phyloP scores from a whole-genome alignment of 2,329 filamentous ascomycete species.

The Cadophora gregata region DNA sequence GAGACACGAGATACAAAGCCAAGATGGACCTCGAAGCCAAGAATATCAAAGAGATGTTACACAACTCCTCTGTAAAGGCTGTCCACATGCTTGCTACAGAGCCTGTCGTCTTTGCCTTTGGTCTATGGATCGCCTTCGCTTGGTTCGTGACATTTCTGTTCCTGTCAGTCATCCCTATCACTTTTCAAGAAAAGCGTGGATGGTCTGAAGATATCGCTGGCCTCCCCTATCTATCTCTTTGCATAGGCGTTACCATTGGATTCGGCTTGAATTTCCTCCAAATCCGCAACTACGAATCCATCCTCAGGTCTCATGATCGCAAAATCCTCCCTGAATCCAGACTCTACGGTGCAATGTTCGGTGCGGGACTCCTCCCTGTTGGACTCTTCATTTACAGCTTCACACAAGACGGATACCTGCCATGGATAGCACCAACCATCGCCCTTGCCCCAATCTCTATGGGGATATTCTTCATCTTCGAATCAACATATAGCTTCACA shows the following conservation, averaged over 20 bases:
- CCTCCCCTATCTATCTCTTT: slow-evolving; percentile 61
- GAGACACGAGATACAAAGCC: slow-evolving; percentile 56
- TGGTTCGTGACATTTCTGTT: slow-evolving; percentile 89
- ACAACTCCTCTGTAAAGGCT: slow-evolving; percentile 74
- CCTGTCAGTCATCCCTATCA: slow-evolving; percentile 78
- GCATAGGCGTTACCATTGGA: slow-evolving; percentile 47
- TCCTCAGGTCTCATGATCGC: slow-evolving; percentile 34
- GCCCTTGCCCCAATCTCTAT: slow-evolving; percentile 66
- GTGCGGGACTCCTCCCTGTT: slow-evolving; percentile 74
- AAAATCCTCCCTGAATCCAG: slow-evolving; percentile 68
- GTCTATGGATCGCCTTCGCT: slow-evolving; percentile 84
- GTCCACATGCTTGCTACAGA: slow-evolving; percentile 75
- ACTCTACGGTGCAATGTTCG: slow-evolving; percentile 81
- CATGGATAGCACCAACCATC: slow-evolving; percentile 69
- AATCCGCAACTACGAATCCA: slow-evolving; percentile 50
- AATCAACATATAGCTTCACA: slow-evolving; percentile 89
- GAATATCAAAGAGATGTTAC: slow-evolving; percentile 68
- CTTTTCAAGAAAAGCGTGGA: slow-evolving; percentile 71
- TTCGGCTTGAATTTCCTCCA: slow-evolving; percentile 55
- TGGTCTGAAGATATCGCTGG: slow-evolving; percentile 67
- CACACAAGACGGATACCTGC: slow-evolving; percentile 58
- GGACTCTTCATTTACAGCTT: slow-evolving; percentile 76
- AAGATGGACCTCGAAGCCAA: slow-evolving; percentile 58
- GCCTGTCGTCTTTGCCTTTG: slow-evolving; percentile 83
- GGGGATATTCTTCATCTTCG: slow-evolving; percentile 82